A percentile compares a stretch with the other conserved stretches of the same genome.
Evolutionary conservation across 1,284 basidiomycete species (phyloP).

Genomic region (Moniliophthora roreri): DNA sequence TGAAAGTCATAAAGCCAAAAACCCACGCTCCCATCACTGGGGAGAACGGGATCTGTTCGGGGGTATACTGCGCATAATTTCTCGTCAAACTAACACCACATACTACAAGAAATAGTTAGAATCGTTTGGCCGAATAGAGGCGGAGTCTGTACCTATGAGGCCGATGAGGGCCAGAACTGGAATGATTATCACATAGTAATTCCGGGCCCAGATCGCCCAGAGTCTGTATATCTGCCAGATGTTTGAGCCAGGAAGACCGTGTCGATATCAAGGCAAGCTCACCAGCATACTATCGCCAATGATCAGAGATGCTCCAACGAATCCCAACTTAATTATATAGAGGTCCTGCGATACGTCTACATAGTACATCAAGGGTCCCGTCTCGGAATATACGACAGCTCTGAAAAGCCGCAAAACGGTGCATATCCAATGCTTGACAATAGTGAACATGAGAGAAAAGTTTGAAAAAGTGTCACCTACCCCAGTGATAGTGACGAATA

Average conservation of each 20-base stretch:
- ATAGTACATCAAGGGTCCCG: constrained; percentile 9
- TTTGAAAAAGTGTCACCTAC: constrained; percentile 9
- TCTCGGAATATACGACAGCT: constrained; percentile 13
- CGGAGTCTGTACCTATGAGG: too few relatives aligned
- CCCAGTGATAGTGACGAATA: constrained; percentile 14
- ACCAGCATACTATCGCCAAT: constrained; percentile 19
- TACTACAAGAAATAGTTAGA: too few relatives aligned
- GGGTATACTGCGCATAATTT: too few relatives aligned
- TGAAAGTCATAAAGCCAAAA: too few relatives aligned
- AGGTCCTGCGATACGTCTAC: constrained; percentile 12
- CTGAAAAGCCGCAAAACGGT: constrained; percentile 13
- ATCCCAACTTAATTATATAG: constrained; percentile 11
- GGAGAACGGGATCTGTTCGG: too few relatives aligned
- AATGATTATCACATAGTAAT: too few relatives aligned
- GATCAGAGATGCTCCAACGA: constrained; percentile 9
- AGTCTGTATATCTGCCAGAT: not conserved
- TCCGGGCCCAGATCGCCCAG: too few relatives aligned
- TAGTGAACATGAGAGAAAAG: not conserved
- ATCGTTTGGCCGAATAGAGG: too few relatives aligned
- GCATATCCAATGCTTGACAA: constrained; percentile 16
- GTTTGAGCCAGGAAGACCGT: not conserved
- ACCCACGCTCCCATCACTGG: too few relatives aligned
- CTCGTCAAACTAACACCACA: too few relatives aligned
- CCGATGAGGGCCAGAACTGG: too few relatives aligned
- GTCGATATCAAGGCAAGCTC: not conserved